These are phyloP conservation scores for Beta macrorhiza DNA, from an alignment of 179 eudicot genomes.

Conservation along the genomic window DNA sequence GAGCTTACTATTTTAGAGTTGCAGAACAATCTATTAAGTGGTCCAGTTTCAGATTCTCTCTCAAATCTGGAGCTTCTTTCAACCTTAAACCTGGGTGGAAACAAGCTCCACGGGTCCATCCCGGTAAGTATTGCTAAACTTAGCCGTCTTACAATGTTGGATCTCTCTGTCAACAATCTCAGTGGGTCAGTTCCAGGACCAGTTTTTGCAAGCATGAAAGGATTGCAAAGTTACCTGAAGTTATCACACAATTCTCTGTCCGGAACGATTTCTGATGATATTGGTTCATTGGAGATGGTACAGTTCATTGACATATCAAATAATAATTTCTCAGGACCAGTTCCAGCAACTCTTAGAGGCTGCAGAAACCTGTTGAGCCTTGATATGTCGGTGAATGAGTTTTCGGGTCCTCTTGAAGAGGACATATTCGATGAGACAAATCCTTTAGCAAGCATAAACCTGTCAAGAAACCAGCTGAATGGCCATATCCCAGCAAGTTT, in stretches of 20 bases:
- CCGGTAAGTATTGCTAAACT: constrained; percentile 52
- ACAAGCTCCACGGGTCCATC: constrained; percentile 58
- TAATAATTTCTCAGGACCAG: constrained; percentile 62
- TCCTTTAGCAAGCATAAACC: constrained; percentile 53
- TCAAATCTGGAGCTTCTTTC: constrained; percentile 62
- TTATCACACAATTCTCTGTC: constrained; percentile 59
- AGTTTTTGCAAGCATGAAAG: constrained; percentile 44
- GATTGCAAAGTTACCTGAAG: constrained; percentile 54
- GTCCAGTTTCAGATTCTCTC: constrained; percentile 50
- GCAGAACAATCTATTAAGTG: constrained; percentile 51
- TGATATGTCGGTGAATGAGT: constrained; percentile 62
- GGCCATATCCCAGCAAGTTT: constrained; percentile 61
- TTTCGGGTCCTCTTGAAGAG: constrained; percentile 49
- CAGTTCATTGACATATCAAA: constrained; percentile 71
- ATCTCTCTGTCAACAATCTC: constrained; percentile 66
- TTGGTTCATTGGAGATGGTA: constrained; percentile 72
- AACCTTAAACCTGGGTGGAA: constrained; percentile 62
- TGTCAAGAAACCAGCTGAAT: constrained; percentile 57
- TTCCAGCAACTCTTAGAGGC: constrained; percentile 51
- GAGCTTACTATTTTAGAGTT: constrained; percentile 47
- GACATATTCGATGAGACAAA: constrained; percentile 33
- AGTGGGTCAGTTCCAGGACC: constrained; percentile 47
- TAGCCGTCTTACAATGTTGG: constrained; percentile 40
- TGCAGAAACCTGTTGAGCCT: constrained; percentile 65
- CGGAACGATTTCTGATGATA: constrained; percentile 53